These are phyloP conservation scores for Coniochaeta ligniaria DNA, from an alignment of 2,329 filamentous ascomycete genomes.

Conservation along the genomic window DNA sequence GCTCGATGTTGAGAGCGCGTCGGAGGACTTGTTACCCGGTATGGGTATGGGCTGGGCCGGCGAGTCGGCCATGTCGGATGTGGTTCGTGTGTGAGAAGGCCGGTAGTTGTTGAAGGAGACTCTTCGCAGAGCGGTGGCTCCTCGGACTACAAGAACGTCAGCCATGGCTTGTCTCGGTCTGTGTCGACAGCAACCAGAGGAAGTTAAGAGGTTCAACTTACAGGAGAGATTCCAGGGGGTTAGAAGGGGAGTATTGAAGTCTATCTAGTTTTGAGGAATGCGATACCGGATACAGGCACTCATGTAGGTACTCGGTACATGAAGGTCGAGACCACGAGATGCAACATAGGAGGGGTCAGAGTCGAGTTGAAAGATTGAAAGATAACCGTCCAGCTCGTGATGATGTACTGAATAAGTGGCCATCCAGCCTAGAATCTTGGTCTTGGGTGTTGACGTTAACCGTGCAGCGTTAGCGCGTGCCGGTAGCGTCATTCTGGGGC, in stretches of 20 bases:
- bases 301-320: neutral
- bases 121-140: neutral
- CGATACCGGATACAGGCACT: neutral
- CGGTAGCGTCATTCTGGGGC: neutral
- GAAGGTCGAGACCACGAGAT: neutral
- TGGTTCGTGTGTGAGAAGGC: slow-evolving; percentile 22
- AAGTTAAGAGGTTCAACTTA: neutral
- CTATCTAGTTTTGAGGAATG: neutral
- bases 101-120: neutral
- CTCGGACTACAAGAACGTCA: neutral
- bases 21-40: slow-evolving; percentile 28
- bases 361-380: neutral
- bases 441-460: neutral
- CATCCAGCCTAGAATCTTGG: neutral
- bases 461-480: slow-evolving; percentile 1
- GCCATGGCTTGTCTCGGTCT: neutral
- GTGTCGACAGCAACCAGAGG: neutral
- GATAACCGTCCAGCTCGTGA: neutral
- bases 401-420: neutral
- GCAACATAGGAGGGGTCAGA: neutral
- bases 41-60: slow-evolving; percentile 25
- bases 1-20: slow-evolving; percentile 19
- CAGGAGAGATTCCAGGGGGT: neutral
- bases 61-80: slow-evolving; percentile 36
- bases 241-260: neutral